These are phyloP conservation scores for Nothophaeocryptopus gaeumannii DNA, from an alignment of 2,329 filamentous ascomycete genomes.

Conservation along the genomic window DNA sequence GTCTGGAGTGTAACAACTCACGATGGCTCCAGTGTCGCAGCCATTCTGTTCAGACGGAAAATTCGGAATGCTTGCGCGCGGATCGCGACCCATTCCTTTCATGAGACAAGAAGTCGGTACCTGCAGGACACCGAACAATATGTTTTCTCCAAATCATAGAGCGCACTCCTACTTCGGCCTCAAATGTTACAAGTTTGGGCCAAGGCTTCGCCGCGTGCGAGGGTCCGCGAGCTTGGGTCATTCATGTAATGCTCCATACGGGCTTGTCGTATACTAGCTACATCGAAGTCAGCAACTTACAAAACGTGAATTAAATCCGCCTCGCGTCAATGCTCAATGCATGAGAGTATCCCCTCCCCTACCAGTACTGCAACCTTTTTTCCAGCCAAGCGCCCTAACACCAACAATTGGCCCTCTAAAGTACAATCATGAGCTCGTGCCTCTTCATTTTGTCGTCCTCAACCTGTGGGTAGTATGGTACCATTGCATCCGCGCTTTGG, in stretches of 20 bases:
- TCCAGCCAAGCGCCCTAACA: neutral
- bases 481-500: conserved; percentile 86
- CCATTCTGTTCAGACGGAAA: no score
- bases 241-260: neutral
- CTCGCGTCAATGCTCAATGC: neutral
- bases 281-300: neutral
- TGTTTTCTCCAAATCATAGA: no score
- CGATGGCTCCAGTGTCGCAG: no score
- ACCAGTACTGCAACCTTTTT: neutral
- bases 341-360: neutral
- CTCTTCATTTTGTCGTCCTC: conserved; percentile 76
- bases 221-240: neutral
- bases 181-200: no score
- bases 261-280: neutral
- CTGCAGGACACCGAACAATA: no score
- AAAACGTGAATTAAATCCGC: neutral
- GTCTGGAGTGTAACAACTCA: no score
- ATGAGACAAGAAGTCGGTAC: no score
- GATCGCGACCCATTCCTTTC: no score
- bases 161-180: no score
- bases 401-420: conserved; percentile 4
- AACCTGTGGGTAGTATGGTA: conserved; percentile 89
- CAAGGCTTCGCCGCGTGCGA: no score
- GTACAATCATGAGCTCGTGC: conserved; percentile 41
- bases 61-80: no score